phyloP scores from a whole-genome alignment of 2,329 filamentous ascomycete species.

The Huntiella savannae region DNA sequence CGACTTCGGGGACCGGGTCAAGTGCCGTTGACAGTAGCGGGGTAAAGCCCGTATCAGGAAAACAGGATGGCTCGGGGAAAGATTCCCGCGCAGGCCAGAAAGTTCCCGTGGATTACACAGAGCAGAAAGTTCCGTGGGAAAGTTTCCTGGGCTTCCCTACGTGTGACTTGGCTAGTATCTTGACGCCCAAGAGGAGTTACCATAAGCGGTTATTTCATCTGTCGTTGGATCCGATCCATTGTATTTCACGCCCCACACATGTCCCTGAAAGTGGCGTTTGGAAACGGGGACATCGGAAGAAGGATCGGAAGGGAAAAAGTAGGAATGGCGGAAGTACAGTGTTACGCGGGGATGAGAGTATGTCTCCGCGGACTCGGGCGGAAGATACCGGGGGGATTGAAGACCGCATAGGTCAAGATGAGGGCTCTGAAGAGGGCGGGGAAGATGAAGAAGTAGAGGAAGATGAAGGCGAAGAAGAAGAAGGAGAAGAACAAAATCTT shows the following conservation, averaged over 20 bases:
- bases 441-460: constrained; percentile 12
- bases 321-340: constrained; percentile 16
- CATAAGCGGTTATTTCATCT: constrained; percentile 72
- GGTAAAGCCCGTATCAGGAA: too few relatives aligned
- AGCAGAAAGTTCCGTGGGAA: constrained; percentile 48
- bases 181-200: constrained; percentile 57
- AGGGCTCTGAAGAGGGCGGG: neutral
- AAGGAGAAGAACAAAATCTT: constrained; percentile 13
- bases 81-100: constrained; percentile 20
- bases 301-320: constrained; percentile 25
- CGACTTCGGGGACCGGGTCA: too few relatives aligned
- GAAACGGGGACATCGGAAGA: constrained; percentile 21
- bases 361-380: constrained; percentile 7
- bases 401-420: neutral
- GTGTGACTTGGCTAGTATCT: constrained; percentile 60
- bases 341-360: constrained; percentile 12
- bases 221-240: constrained; percentile 59
- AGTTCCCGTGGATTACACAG: constrained; percentile 28
- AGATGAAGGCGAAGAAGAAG: constrained; percentile 16
- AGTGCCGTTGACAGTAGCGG: too few relatives aligned
- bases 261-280: constrained; percentile 61
- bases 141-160: constrained; percentile 54
- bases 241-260: constrained; percentile 68
- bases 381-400: neutral
- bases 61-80: neutral